phyloP scores from a whole-genome alignment of 2,329 filamentous ascomycete species.

The Fusarium keratoplasticum region DNA sequence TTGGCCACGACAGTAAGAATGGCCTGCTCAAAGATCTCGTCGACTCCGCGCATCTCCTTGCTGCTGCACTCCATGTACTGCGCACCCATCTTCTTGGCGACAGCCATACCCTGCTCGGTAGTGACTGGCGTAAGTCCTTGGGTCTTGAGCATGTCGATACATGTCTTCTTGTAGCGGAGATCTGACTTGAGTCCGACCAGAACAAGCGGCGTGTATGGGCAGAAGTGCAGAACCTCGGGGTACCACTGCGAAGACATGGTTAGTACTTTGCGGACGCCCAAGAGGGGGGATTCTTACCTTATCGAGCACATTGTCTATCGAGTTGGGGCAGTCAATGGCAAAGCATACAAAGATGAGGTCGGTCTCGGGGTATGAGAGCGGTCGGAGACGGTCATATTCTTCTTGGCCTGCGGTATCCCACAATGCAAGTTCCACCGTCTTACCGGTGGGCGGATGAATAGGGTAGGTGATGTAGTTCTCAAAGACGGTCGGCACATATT shows the following conservation, averaged over 20 bases:
- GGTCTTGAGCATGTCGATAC: conserved; percentile 98
- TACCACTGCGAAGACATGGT: conserved; percentile 78
- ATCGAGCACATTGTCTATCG: conserved; percentile 97
- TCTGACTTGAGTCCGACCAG: conserved; percentile 98
- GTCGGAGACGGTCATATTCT: conserved; percentile 95
- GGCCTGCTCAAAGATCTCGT: conserved; percentile 94
- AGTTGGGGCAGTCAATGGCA: conserved; percentile 98
- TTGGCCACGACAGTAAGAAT: conserved; percentile 91
- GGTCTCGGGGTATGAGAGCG: conserved; percentile 97
- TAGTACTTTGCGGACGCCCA: conserved; percentile 2
- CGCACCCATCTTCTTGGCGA: conserved; percentile 94
- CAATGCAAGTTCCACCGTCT: conserved; percentile 94
- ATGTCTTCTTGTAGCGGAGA: conserved; percentile 92
- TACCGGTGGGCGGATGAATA: conserved; percentile 86
- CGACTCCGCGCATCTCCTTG: conserved; percentile 95
- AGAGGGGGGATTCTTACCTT: conserved; percentile 72
- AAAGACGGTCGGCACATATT: conserved; percentile 99
- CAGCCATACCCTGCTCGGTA: conserved; percentile 85
- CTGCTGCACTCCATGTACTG: conserved; percentile 98
- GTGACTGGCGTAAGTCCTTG: conserved; percentile 97
- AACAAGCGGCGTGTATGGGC: conserved; percentile 94
- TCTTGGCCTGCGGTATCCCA: conserved; percentile 99
- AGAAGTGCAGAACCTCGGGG: conserved; percentile 98
- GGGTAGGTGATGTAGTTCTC: conserved; percentile 99
- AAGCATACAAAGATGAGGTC: conserved; percentile 99